phyloP scores from a whole-genome alignment of 2,329 filamentous ascomycete genomes.

The Monilinia fructigena region DNA sequence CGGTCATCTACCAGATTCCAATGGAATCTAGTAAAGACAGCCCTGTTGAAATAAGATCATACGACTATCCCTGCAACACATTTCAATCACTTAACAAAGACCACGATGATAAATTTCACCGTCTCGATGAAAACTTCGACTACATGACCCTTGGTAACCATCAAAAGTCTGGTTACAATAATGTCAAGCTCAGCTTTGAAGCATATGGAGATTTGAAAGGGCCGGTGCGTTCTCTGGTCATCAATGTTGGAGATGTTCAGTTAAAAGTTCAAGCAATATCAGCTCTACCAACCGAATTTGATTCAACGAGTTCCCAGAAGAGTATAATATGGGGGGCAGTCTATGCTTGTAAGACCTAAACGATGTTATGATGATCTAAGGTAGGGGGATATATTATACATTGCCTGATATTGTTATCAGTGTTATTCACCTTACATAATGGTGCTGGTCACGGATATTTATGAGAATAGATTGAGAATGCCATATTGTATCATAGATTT shows the following conservation, averaged over 20 bases:
- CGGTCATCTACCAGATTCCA: background rate
- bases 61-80: background rate
- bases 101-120: background rate
- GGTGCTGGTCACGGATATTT: background rate
- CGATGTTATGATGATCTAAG: background rate
- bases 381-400: background rate
- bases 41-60: background rate
- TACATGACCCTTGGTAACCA: background rate
- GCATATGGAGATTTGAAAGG: background rate
- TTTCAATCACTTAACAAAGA: too few species aligned
- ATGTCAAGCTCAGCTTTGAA: background rate
- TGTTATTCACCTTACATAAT: background rate
- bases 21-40: background rate
- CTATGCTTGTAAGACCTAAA: background rate
- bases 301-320: too few species aligned
- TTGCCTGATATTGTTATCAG: background rate
- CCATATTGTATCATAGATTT: background rate
- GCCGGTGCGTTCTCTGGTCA: background rate
- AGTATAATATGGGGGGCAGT: background rate
- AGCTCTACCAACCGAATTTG: background rate
- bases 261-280: background rate
- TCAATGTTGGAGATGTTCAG: background rate
- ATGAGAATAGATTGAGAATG: background rate
- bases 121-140: background rate
- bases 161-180: background rate